phyloP scores from a whole-genome alignment of 768 basidiomycete genomes.

The Postia placenta region DNA sequence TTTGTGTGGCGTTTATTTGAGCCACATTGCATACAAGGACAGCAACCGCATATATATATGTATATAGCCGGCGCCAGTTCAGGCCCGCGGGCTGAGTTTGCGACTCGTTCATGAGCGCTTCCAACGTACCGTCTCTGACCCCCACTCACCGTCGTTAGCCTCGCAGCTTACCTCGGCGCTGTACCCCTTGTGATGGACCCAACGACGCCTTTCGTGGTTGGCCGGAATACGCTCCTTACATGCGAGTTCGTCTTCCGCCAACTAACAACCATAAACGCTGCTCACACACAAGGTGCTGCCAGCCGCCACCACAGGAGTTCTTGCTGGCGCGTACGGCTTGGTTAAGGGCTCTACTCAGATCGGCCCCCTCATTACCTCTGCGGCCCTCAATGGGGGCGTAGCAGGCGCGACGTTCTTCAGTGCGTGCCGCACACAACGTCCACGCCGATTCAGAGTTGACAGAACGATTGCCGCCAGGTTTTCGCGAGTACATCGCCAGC shows the following conservation, averaged over 20 bases:
- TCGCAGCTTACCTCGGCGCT: no score
- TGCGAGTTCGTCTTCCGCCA: constrained; percentile 68
- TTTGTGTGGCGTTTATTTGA: no score
- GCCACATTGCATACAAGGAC: no score
- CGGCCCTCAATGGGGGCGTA: constrained; percentile 68
- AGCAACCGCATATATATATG: no score
- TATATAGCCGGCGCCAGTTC: no score
- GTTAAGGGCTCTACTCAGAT: constrained; percentile 41
- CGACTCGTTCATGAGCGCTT: no score
- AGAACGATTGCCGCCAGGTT: constrained; percentile 35
- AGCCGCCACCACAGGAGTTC: constrained; percentile 54
- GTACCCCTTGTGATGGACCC: constrained; percentile 20
- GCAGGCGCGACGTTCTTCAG: constrained; percentile 76
- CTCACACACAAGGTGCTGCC: constrained; percentile 17
- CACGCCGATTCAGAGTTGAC: not conserved
- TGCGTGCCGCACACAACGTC: constrained; percentile 28
- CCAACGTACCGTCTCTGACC: not conserved
- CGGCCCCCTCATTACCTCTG: constrained; percentile 45
- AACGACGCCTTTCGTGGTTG: constrained; percentile 36
- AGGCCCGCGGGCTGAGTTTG: no score
- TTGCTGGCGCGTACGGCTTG: constrained; percentile 40
- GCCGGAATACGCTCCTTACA: constrained; percentile 56
- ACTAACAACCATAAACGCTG: constrained; percentile 14
- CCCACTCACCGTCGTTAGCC: no score
- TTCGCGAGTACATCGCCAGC: constrained; percentile 71